Conservation (phyloP, 441 rosid species). For the Populus hybrid region DNA sequence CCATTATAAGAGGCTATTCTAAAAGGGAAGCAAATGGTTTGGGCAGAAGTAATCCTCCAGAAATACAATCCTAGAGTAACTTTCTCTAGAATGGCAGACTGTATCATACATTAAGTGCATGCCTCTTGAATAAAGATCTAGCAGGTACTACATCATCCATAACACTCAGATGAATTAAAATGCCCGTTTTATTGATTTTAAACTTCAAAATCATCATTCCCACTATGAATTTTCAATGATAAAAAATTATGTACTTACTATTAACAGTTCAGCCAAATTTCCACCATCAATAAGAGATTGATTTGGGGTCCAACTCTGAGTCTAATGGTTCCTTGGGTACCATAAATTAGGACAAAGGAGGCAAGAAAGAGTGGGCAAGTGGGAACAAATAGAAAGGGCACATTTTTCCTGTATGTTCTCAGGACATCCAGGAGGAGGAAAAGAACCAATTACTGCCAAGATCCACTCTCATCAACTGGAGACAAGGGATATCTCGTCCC, state of each 20-base stretch:
- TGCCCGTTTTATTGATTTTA: neutral
- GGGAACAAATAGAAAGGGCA: neutral
- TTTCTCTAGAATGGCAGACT: neutral
- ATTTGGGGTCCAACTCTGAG: neutral
- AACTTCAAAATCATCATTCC: neutral
- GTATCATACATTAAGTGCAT: neutral
- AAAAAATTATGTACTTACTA: too few relatives aligned
- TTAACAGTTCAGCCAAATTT: neutral
- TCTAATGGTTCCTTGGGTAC: neutral
- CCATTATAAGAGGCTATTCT: neutral
- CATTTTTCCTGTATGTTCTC: neutral
- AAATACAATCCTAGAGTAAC: neutral
- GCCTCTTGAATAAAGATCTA: neutral
- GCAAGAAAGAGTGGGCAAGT: neutral
- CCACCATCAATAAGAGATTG: neutral
- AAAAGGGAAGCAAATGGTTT: neutral
- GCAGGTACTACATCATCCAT: neutral
- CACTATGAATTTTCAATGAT: neutral
- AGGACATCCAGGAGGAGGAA: neutral
- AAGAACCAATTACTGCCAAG: neutral
- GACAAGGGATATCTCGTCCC: neutral
- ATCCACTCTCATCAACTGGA: neutral
- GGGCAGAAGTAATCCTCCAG: neutral
- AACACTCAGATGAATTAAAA: neutral
- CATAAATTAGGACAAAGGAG: neutral